Evolutionary conservation across 202 grass and related monocot genomes (phyloP).

Genomic region (Panicum hallii): DNA sequence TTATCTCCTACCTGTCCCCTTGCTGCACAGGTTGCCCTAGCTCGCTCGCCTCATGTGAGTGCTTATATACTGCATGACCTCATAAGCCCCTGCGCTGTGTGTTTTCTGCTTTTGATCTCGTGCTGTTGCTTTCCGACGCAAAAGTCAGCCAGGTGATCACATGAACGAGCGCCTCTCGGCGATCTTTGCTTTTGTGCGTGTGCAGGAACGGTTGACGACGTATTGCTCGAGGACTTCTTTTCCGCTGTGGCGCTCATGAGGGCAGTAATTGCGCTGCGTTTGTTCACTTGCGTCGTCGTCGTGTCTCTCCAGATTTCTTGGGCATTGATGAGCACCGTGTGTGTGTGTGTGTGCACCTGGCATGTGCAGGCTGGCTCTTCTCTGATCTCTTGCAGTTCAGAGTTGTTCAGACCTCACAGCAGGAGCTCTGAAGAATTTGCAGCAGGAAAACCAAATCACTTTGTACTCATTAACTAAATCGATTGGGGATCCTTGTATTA

Average conservation of each 20-base stretch:
- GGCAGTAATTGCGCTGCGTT: slow-evolving; percentile 46
- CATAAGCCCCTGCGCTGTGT: slow-evolving; percentile 7
- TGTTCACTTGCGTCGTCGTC: background rate
- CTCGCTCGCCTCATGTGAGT: slow-evolving; percentile 48
- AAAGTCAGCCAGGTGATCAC: slow-evolving; percentile 73
- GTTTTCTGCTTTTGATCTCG: slow-evolving; percentile 14
- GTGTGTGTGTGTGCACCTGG: background rate
- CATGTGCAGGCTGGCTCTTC: background rate
- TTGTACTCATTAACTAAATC: background rate
- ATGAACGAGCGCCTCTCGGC: slow-evolving; percentile 32
- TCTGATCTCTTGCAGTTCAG: background rate
- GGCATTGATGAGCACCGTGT: slow-evolving; percentile 52
- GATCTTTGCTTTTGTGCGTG: slow-evolving; percentile 24
- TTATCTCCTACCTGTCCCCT: slow-evolving; percentile 50
- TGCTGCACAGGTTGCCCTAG: slow-evolving; percentile 37
- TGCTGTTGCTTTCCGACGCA: slow-evolving; percentile 49
- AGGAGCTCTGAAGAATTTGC: background rate
- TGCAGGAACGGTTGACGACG: slow-evolving; percentile 44
- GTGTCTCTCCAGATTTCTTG: slow-evolving; percentile 63
- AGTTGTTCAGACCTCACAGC: background rate
- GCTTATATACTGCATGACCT: slow-evolving; percentile 64
- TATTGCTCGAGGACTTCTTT: slow-evolving; percentile 30
- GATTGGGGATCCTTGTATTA: background rate
- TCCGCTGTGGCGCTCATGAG: slow-evolving; percentile 45
- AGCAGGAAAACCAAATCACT: background rate